Percentiles rank a stretch among this genome's conserved stretches.
Conservation (phyloP, 73 alveolate species). For the Symbiodinium natans region DNA sequence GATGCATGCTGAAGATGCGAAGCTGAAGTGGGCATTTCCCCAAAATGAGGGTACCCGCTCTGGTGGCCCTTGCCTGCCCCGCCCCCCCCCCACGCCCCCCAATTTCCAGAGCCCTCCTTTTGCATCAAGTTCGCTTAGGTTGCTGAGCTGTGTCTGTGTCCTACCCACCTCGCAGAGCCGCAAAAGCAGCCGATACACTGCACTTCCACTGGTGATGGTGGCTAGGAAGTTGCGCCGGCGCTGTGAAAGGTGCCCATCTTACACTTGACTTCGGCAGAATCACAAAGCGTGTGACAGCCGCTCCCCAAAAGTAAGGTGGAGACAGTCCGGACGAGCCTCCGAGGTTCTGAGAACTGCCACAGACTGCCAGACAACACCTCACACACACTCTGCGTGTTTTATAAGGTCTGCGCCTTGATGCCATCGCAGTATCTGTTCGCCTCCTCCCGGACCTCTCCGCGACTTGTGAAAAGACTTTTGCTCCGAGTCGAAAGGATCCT, state of each 20-base stretch:
- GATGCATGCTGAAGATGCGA: no score
- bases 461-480: background rate
- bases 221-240: background rate
- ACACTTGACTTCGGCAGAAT: background rate
- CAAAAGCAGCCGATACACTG: no score
- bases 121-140: no score
- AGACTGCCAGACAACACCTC: background rate
- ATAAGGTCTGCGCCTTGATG: constrained; percentile 27
- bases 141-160: no score
- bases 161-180: no score
- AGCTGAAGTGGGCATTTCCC: no score
- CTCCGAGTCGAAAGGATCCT: background rate
- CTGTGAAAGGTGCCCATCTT: background rate
- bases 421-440: constrained; percentile 72
- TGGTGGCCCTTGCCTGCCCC: no score
- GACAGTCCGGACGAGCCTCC: constrained; percentile 72
- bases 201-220: no score
- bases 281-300: no score
- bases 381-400: background rate
- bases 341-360: background rate
- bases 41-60: no score
- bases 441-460: constrained; percentile 58
- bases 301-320: background rate
- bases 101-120: no score
- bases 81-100: no score